Conservation (phyloP, 2,329 filamentous ascomycete species). For the Neofusicoccum sp. region DNA sequence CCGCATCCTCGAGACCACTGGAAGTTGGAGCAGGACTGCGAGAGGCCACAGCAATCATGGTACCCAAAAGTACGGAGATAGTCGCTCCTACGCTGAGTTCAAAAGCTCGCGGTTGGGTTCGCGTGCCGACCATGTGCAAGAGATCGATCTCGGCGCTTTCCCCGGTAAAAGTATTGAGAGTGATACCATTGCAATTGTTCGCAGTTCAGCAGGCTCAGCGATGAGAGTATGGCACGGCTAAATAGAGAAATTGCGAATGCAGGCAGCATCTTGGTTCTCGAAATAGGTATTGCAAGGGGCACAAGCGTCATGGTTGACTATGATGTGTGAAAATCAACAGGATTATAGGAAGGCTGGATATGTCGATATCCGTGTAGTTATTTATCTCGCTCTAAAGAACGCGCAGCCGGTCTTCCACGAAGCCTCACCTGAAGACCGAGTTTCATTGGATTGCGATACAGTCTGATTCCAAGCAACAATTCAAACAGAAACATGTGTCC, state of each 20-base stretch:
- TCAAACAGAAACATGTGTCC: too few species aligned
- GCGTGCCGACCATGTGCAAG: background rate
- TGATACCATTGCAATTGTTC: background rate
- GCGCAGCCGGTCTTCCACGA: too few species aligned
- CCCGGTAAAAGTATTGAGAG: background rate
- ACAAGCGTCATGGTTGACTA: background rate
- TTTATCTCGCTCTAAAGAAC: too few species aligned
- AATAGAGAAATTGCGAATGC: background rate
- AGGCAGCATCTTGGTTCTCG: background rate
- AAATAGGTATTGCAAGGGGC: background rate
- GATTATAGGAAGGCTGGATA: too few species aligned
- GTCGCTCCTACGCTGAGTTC: too few species aligned
- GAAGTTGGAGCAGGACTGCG: background rate
- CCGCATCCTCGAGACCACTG: constrained; percentile 32
- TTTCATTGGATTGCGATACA: too few species aligned
- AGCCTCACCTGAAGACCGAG: too few species aligned
- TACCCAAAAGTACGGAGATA: background rate
- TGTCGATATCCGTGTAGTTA: too few species aligned
- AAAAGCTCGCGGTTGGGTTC: too few species aligned
- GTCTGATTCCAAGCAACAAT: too few species aligned
- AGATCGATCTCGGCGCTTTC: background rate
- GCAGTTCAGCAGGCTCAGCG: background rate
- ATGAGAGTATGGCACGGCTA: background rate
- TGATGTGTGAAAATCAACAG: background rate
- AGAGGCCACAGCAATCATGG: background rate